Base-by-base conservation (phyloP, 805 yeast species). In the Hermanozyma aechmeae region DNA sequence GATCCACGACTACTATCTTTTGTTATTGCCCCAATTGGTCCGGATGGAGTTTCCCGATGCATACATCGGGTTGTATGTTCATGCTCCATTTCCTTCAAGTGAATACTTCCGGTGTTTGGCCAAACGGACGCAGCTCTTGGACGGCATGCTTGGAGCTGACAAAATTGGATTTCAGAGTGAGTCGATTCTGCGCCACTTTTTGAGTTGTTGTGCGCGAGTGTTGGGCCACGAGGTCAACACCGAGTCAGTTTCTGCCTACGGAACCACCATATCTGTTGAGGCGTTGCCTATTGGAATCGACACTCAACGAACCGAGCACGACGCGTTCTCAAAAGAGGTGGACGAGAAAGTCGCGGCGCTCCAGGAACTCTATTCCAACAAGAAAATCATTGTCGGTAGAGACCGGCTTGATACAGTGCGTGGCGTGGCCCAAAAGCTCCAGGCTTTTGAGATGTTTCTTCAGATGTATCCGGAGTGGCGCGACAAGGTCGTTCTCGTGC, bases 401-500 rank as follows among this genome's bases (percentile, higher is more conserved):
- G 99, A 92, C 51, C 64, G 97, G 35, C 68, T 92, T 35, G 97
- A 92, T 51, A 61, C 79, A 7, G 95, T 89, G 13, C 74, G 95
- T 37, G 97, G 98, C 18, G 95, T 92, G 16, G 75, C 83, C 4
- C 97, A 92, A 56, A 92, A 92, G 53, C 59, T 92, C 22, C 80
- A 85, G 53, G 96, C 96, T 0, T 87, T 79, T 55, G 95, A 84
- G 46, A 73, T 76, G 58, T 84, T 92, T 40, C 62, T 92, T 39
- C 83, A 80, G 34, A 76, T 82, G 82, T 86, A 77, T 43, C 98
- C 99, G 2, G 86, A 86, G 40, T 85, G 95, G 94, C 67, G 81
- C 32, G 81, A 76, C 24, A 75, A 79, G 36, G 95, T 86, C 12
- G 92, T 85, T 4, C 62, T 89, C 42, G 80, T 92, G 42, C 98